Conservation (phyloP, 495 filamentous ascomycete genomes). For the Immersiella caudata region DNA sequence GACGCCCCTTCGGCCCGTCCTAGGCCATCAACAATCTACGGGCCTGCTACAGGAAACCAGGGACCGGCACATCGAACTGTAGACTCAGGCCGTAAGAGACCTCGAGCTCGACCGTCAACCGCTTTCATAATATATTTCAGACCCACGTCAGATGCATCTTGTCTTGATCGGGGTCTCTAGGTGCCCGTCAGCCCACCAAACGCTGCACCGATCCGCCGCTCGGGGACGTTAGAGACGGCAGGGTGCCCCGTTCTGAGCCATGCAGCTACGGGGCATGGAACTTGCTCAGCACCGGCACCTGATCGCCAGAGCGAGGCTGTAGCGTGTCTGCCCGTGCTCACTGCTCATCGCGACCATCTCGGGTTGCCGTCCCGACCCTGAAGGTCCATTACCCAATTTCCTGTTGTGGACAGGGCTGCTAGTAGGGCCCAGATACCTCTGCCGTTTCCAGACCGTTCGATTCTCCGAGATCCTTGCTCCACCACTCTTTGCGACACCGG, state of each 20-base stretch:
- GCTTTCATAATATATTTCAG: no score
- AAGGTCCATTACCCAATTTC: neutral
- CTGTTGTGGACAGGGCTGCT: neutral
- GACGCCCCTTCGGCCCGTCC: no score
- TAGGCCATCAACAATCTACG: no score
- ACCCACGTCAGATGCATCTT: neutral
- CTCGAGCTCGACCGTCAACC: no score
- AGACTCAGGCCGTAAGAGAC: no score
- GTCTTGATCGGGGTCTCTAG: neutral
- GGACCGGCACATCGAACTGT: no score
- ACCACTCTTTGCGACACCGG: neutral
- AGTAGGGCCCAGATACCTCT: no score
- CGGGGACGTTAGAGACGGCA: neutral
- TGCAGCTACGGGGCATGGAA: neutral
- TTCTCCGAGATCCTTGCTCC: neutral
- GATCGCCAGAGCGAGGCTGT: neutral
- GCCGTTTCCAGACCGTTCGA: neutral
- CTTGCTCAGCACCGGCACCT: neutral
- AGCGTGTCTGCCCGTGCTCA: no score
- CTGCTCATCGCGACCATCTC: neutral
- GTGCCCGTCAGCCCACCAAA: neutral
- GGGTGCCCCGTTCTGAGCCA: neutral
- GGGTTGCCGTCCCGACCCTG: neutral
- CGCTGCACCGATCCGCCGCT: neutral
- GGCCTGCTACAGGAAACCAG: no score